Evolutionary conservation across 805 yeast genomes (phyloP).

Genomic region (Scheffersomyces ergatensis): DNA sequence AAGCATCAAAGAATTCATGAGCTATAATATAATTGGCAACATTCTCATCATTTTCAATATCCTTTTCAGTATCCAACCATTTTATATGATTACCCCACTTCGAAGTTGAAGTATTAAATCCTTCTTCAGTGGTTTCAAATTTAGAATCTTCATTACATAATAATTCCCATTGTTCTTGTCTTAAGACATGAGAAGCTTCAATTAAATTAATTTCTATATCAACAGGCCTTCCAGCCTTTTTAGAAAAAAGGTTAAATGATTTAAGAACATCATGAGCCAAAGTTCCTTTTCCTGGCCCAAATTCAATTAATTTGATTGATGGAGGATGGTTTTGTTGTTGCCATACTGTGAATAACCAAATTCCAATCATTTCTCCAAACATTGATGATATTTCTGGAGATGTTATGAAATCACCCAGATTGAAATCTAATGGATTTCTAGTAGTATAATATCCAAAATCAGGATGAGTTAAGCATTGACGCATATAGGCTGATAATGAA

Average conservation of each 20-base stretch:
- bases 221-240: conserved; percentile 28
- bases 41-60: conserved; percentile 22
- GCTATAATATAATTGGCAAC: conserved; percentile 67
- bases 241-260: conserved; percentile 46
- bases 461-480: conserved; percentile 79
- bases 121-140: conserved; percentile 24
- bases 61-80: conserved; percentile 63
- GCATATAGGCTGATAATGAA: conserved; percentile 70
- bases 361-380: conserved; percentile 81
- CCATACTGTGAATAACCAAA: conserved; percentile 67
- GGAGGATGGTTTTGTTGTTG: conserved; percentile 50
- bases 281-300: conserved; percentile 87
- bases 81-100: conserved; percentile 50
- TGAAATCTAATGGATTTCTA: conserved; percentile 63
- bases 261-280: conserved; percentile 63
- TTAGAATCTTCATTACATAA: conserved; percentile 39
- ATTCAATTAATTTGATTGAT: conserved; percentile 60
- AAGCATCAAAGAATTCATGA: conserved; percentile 85
- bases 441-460: conserved; percentile 77
- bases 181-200: conserved; percentile 69
- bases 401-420: conserved; percentile 73
- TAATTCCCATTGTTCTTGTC: conserved; percentile 50
- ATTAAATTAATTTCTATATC: conserved; percentile 51
- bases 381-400: conserved; percentile 86
- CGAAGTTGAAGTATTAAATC: conserved; percentile 36